A percentile compares a stretch with the other conserved stretches of the same genome.
Evolutionary conservation across 176 grass and related monocot species (phyloP).

Genomic region (Miscanthus lutarioriparius): DNA sequence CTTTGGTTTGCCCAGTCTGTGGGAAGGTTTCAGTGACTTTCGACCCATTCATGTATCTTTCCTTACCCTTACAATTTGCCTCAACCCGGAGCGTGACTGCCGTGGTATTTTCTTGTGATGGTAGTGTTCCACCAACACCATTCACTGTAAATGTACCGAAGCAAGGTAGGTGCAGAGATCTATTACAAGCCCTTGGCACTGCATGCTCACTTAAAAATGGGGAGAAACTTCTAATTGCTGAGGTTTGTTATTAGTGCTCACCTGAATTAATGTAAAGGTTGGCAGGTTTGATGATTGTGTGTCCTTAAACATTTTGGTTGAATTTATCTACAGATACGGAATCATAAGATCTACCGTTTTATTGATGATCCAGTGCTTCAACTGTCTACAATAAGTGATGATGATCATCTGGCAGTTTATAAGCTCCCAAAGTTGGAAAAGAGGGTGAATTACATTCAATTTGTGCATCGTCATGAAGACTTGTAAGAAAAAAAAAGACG

Average conservation of each 20-base stretch:
- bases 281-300: conserved; percentile 25
- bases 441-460: conserved; percentile 79
- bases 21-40: conserved; percentile 98
- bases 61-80: conserved; percentile 89
- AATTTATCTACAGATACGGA: conserved; percentile 67
- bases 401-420: conserved; percentile 86
- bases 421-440: conserved; percentile 74
- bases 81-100: conserved; percentile 76
- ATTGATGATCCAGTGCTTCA: conserved; percentile 85
- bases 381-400: conserved; percentile 87
- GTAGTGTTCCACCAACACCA: conserved; percentile 61
- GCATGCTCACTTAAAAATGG: conserved; percentile 78
- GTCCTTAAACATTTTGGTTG: conserved; percentile 29
- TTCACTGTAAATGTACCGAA: conserved; percentile 94
- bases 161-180: conserved; percentile 85
- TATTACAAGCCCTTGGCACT: conserved; percentile 76
- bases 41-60: conserved; percentile 99
- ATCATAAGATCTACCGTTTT: conserved; percentile 75
- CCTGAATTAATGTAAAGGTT: conserved; percentile 28
- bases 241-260: conserved; percentile 58
- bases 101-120: conserved; percentile 72
- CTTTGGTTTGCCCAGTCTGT: conserved; percentile 94
- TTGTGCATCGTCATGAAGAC: conserved; percentile 89
- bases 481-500: conserved; percentile 53
- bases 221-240: conserved; percentile 89